Conservation (phyloP, 345 rosid species). For the Anastatica hierochuntica region DNA sequence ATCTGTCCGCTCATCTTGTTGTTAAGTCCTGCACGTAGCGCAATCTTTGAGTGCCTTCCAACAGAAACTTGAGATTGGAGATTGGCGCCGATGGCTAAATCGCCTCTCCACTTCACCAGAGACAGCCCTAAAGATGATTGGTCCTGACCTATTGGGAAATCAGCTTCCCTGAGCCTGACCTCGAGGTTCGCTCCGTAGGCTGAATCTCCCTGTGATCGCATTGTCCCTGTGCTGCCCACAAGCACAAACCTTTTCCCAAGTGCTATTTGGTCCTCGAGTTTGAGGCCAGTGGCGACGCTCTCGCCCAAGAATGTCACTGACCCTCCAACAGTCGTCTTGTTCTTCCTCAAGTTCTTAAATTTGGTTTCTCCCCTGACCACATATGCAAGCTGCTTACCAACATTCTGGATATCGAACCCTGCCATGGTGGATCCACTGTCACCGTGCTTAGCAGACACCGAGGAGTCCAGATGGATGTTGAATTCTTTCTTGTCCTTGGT, state of each 20-base stretch:
- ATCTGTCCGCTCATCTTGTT: slow-evolving; percentile 89
- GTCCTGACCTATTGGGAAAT: slow-evolving; percentile 88
- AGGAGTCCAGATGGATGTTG: slow-evolving; percentile 85
- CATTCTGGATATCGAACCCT: slow-evolving; percentile 92
- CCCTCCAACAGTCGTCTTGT: slow-evolving; percentile 64
- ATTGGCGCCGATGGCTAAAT: slow-evolving; percentile 85
- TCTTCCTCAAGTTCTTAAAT: slow-evolving; percentile 60
- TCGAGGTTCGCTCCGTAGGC: slow-evolving; percentile 93
- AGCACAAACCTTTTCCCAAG: slow-evolving; percentile 65
- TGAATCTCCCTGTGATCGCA: slow-evolving; percentile 65
- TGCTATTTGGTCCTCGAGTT: slow-evolving; percentile 76
- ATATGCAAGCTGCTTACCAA: slow-evolving; percentile 89
- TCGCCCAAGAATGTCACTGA: slow-evolving; percentile 82
- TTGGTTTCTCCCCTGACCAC: slow-evolving; percentile 76
- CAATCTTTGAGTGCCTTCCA: slow-evolving; percentile 65
- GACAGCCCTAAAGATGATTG: slow-evolving; percentile 79
- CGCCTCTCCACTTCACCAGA: slow-evolving; percentile 88
- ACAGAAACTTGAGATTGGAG: slow-evolving; percentile 77
- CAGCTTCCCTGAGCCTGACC: slow-evolving; percentile 67
- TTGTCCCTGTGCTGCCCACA: slow-evolving; percentile 80
- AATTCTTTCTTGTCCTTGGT: slow-evolving; percentile 97
- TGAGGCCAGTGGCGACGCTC: slow-evolving; percentile 73
- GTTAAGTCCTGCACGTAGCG: slow-evolving; percentile 88
- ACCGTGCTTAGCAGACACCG: slow-evolving; percentile 69
- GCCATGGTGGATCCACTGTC: slow-evolving; percentile 83